Conservation (phyloP, 495 filamentous ascomycete species). For the Xylaria cubensis region DNA sequence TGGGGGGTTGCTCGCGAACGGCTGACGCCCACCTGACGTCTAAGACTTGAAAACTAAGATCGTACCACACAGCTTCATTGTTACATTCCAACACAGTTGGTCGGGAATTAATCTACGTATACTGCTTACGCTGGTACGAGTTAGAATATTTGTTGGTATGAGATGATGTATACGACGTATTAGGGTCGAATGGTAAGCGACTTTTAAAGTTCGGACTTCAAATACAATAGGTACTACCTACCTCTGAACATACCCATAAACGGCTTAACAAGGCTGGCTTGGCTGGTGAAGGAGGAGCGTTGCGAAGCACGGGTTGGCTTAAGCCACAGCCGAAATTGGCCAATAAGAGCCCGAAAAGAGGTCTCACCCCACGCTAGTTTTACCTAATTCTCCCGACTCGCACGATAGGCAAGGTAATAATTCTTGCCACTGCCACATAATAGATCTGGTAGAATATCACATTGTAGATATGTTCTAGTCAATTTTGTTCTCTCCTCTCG, state of each 20-base stretch:
- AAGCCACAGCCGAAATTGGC: not conserved
- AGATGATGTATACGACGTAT: not conserved
- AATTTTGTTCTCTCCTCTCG: not conserved
- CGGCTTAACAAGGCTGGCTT: not conserved
- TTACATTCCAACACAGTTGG: not conserved
- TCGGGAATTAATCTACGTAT: not conserved
- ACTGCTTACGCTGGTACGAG: not conserved
- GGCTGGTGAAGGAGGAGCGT: not conserved
- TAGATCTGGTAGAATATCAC: not conserved
- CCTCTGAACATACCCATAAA: not conserved
- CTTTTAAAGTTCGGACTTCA: not conserved
- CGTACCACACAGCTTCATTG: not conserved
- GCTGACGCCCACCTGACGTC: constrained; percentile 21
- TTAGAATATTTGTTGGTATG: not conserved
- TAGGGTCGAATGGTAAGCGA: not conserved
- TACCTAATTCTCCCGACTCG: constrained; percentile 13
- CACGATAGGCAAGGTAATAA: not conserved
- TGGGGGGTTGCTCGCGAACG: constrained; percentile 12
- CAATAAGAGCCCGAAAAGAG: not conserved
- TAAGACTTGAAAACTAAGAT: not conserved
- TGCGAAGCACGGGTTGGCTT: not conserved
- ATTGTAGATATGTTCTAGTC: not conserved
- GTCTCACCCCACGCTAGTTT: constrained; percentile 9
- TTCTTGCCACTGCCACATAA: not conserved
- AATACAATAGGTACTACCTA: too few species aligned